These are phyloP conservation scores for Rhodotorula kratochvilovae DNA, from an alignment of 768 basidiomycete species.

Conservation along the genomic window DNA sequence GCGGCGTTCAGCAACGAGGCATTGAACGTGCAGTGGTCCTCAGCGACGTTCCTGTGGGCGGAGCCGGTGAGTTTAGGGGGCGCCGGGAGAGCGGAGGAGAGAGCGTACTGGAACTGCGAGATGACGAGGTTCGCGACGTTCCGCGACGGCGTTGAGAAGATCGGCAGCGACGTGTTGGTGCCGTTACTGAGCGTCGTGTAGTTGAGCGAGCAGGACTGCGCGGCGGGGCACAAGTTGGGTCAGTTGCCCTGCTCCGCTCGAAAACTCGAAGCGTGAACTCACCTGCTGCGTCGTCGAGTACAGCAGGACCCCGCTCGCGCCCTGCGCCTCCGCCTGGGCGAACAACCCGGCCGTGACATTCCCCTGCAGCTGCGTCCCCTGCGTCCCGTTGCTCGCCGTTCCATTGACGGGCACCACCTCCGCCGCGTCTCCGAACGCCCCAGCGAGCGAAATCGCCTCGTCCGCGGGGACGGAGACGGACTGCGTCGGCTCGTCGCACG, in stretches of 20 bases:
- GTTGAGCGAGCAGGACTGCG: constrained; percentile 26
- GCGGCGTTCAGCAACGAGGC: constrained; percentile 7
- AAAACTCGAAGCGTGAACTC: no score
- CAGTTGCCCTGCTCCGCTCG: neutral
- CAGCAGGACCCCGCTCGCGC: neutral
- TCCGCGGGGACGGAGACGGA: neutral
- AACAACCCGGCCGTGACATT: neutral
- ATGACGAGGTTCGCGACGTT: neutral
- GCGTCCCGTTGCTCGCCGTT: neutral
- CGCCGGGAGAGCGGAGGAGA: neutral
- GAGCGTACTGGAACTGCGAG: constrained; percentile 1
- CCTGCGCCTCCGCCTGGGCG: neutral
- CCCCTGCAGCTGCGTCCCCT: no score
- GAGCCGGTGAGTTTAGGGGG: neutral
- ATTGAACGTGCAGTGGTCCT: constrained; percentile 14
- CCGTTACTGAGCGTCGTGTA: neutral
- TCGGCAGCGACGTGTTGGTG: constrained; percentile 7
- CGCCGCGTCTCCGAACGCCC: neutral
- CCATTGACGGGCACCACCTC: neutral
- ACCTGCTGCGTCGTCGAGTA: neutral
- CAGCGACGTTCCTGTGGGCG: constrained; percentile 3
- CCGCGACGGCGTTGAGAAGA: constrained; percentile 15
- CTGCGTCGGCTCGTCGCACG: constrained; percentile 11
- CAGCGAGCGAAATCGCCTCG: neutral
- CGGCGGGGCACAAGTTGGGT: neutral